Base-by-base conservation (phyloP, 176 grass and related monocot genomes). In the Carex pumila region DNA sequence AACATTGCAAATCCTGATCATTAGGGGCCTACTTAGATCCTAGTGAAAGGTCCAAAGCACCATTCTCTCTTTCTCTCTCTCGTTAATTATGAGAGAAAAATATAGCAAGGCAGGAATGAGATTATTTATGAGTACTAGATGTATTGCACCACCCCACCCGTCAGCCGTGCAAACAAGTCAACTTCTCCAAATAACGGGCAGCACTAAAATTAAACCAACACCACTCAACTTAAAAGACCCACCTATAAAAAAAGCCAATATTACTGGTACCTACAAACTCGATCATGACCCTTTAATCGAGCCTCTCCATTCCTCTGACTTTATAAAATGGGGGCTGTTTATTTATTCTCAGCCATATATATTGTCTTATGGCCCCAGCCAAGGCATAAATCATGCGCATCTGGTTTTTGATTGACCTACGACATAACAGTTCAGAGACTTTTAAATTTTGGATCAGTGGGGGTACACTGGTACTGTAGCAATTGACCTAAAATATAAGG, bases 131-230 rank as follows among this genome's bases (percentile, higher is more conserved):
- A 39, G 7, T 41, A 70, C 41, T 65, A 6, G 63, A 65, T 65
- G 11, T 31, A 32, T 3, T 34, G 29, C 11, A 65, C 19, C 32
- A 34, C 32, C 1, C 2, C 3, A 2, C 8, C 9, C 45, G 10
- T 21, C 3, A 19, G 6, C 43, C 68, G n/a, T 49, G n/a, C 8
- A 25, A 10, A 77, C 25, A 32, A 18, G 73, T 77, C 73, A 77
- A 77, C 73, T 77, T 77, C 50, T 77, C 13, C 25, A 49, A 76
- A 56, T 77, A 77, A 77, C 50, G 73, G 22, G 73, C 50, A 77
- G 73, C 73, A 77, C 73, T 77, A 77, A 77, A 77, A 25, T 17
- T 57, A 52, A 56, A 34, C 5, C 73, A 56, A 56, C 50, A 8
- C 25, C 50, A 30, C 22, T 25, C 50, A 50, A 77, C 12, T 13